Base-by-base conservation (phyloP, 805 yeast genomes). In the Candida odintsovae region DNA sequence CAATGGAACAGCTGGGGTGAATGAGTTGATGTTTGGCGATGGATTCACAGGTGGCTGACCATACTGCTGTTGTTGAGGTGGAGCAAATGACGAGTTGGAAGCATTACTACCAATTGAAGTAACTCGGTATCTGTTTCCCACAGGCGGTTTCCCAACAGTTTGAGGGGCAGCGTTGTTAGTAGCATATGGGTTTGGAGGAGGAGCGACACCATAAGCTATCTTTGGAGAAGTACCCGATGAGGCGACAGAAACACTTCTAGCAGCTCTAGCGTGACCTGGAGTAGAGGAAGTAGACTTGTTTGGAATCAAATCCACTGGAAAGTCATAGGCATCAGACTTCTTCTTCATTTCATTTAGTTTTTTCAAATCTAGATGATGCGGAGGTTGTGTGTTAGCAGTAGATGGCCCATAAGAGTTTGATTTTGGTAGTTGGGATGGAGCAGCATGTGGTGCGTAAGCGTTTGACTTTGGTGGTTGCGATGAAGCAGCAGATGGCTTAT, bases 281-380 rank as follows among this genome's bases (percentile, higher is more conserved):
- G 37, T 19, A 33, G 21, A 12, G 3, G 37, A 33, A 2, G 13
- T 13, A 33, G 37, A 9, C 21, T 16, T 33, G 20, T 33, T 16
- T 16, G 37, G 37, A 9, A 16, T 33, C 19, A 33, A 58, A 19
- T 53, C 50, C 25, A 60, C 63, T 10, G 67, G 65, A 3, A 55
- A 26, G 8, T 78, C 83, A 56, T 79, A 82, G 56, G 82, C 79
- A 10, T 78, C 64, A 1, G 63, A 52, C 36, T 52, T 57, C 20
- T 59, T 58, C 56, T 75, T 72, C 49, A 58, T 62, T 11, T 62
- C 47, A 16, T 42, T 38, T 3, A 35, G 12, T 19, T 53, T 28
- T n/a, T 28, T 28, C 31, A 28, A 13, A 13, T 28, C 31, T 13
- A 28, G n/a, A 28, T 28, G 31, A 13, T 28, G 31, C 7, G 12